Evolutionary conservation across 106 monocot species (phyloP), one percentile per base, ranked within the genome.

Genomic region (Ottelia alismoides): DNA sequence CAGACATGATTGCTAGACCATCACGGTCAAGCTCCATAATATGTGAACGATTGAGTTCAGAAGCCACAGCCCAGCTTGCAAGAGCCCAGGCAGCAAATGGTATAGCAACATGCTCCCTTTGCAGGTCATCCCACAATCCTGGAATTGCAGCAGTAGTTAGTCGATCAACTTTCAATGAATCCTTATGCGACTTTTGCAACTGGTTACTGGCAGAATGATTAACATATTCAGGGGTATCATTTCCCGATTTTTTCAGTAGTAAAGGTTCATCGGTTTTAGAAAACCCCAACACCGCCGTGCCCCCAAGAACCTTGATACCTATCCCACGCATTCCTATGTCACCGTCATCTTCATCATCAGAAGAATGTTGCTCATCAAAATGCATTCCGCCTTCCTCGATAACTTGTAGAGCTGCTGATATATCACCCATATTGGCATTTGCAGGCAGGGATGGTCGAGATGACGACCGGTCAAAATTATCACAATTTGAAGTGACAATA

Each of bases 41-140:
- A 49, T 62, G 72, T 16, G 70, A 76, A 28, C 98, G 72, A 59
- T 98, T 98, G 58, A 43, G 17, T 28, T 79, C 74, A 44, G 98
- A 98, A 70, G 98, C 82, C 30, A 78, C 47, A 55, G 98, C 85
- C 98, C 98, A 98, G 55, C 90, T 98, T 49, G 98, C 98, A 50
- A 98, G 45, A 71, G 98, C 98, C 98, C 98, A 98, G 60, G 85
- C 81, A 74, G 98, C 98, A 85, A 98, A 98, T 56, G 98, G 98
- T 52, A 98, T 79, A 63, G 98, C 90, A 45, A 98, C 72, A 70
- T 98, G 80, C 61, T 98, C 98, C 65, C 90, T 72, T 63, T 90
- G 89, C 55, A 98, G 66, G 71, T 98, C 98, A 77, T 98, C 98
- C 98, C 90, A 98, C 0, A 98, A 75, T 2, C 98, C 98, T 18